Evolutionary conservation across 805 yeast species (phyloP).

Genomic region (Suhomyces xylopsoci): DNA sequence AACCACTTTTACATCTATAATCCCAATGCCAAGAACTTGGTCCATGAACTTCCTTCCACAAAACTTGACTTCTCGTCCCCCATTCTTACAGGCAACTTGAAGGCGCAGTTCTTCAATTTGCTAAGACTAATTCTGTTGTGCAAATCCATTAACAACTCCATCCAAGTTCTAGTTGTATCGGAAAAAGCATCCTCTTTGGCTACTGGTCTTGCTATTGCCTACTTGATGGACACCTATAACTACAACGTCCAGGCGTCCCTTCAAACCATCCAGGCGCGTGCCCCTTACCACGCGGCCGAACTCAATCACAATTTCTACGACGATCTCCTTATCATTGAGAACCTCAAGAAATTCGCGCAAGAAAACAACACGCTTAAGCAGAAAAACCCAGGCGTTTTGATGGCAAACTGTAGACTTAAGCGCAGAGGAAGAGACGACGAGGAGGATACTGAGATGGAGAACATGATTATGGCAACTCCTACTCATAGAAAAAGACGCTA

Average conservation of each 20-base stretch:
- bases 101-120: constrained; percentile 34
- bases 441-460: constrained; percentile 11
- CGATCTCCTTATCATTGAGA: constrained; percentile 38
- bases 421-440: constrained; percentile 24
- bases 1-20: constrained; percentile 33
- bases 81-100: constrained; percentile 36
- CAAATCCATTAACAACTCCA: constrained; percentile 27
- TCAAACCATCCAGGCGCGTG: constrained; percentile 17
- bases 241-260: constrained; percentile 32
- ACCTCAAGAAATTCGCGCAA: constrained; percentile 33
- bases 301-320: constrained; percentile 36
- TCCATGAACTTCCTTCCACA: constrained; percentile 29
- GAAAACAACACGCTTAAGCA: constrained; percentile 34
- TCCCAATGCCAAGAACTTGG: constrained; percentile 23
- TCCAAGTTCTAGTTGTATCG: constrained; percentile 33
- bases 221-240: constrained; percentile 40
- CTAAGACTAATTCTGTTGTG: constrained; percentile 34
- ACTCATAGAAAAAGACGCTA: constrained; percentile 18
- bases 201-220: constrained; percentile 33
- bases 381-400: constrained; percentile 21
- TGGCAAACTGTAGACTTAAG: constrained; percentile 28
- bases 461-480: constrained; percentile 9
- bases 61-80: constrained; percentile 29
- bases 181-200: constrained; percentile 23
- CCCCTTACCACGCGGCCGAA: constrained; percentile 16